Percentiles rank a stretch among this genome's conserved stretches.
phyloP scores from a whole-genome alignment of 2,329 filamentous ascomycete species.

The Cryoendolithus antarcticus region DNA sequence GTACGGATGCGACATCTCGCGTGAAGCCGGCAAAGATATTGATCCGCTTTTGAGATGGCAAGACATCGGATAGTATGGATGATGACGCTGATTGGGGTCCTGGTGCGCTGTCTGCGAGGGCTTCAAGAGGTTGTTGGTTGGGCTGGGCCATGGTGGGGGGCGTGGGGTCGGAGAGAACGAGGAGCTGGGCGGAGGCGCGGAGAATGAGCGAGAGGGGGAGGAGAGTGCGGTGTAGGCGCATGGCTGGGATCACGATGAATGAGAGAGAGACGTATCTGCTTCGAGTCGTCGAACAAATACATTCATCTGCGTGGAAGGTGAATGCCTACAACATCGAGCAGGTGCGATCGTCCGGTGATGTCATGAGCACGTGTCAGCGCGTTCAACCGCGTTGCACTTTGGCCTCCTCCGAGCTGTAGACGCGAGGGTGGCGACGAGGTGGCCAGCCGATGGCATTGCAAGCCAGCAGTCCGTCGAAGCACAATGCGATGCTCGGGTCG shows the following conservation, averaged over 20 bases:
- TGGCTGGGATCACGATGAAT: too few relatives aligned
- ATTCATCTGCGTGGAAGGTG: too few relatives aligned
- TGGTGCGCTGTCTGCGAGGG: conserved; percentile 12
- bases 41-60: conserved; percentile 65
- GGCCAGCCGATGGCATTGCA: conserved; percentile 19
- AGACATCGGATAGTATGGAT: conserved; percentile 75
- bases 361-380: too few relatives aligned
- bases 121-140: conserved; percentile 9
- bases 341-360: too few relatives aligned
- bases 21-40: conserved; percentile 76
- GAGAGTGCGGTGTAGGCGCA: not conserved
- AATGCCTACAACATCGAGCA: too few relatives aligned
- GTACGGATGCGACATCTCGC: conserved; percentile 59
- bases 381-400: too few relatives aligned
- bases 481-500: conserved; percentile 37
- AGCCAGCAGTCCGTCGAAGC: conserved; percentile 29
- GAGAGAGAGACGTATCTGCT: too few relatives aligned
- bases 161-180: conserved; percentile 11
- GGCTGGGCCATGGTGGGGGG: conserved; percentile 5
- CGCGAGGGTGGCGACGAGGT: too few relatives aligned
- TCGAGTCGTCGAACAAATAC: too few relatives aligned
- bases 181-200: conserved; percentile 8
- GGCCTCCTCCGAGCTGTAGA: too few relatives aligned
- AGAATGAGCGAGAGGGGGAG: conserved; percentile 8
- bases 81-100: conserved; percentile 29